These are phyloP conservation scores for Amphibolis antarctica DNA, from an alignment of 106 monocot species.

Conservation along the genomic window DNA sequence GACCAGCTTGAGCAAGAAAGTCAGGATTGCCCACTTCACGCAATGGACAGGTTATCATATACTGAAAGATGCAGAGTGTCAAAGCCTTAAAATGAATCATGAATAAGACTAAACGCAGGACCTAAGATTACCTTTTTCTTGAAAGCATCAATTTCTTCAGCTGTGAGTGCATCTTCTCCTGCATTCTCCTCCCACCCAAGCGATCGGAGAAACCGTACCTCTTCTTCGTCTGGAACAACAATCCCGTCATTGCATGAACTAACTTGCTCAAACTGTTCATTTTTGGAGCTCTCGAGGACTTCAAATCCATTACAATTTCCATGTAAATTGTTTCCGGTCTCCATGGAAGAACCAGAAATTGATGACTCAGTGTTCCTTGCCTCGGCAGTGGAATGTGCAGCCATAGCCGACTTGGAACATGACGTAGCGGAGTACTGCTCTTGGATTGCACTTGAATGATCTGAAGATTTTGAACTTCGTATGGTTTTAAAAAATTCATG, in stretches of 20 bases:
- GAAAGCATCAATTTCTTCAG: slow-evolving; percentile 12
- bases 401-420: not conserved
- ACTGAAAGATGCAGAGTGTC: not conserved
- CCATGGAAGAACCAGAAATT: not conserved
- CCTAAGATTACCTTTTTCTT: slow-evolving; percentile 1
- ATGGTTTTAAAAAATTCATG: slow-evolving; percentile 61
- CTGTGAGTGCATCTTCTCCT: slow-evolving; percentile 7
- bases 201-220: slow-evolving; percentile 6
- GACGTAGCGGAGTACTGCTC: not conserved
- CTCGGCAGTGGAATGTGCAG: not conserved
- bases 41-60: not conserved
- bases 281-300: not conserved
- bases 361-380: not conserved
- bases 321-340: not conserved
- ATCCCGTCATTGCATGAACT: not conserved
- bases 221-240: slow-evolving; percentile 2
- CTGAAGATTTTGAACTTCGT: slow-evolving; percentile 17
- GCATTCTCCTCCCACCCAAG: slow-evolving; percentile 13
- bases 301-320: not conserved
- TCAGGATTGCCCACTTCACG: not conserved
- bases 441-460: not conserved
- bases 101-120: not conserved
- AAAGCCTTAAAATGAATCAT: not conserved
- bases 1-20: not conserved
- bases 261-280: not conserved